These are phyloP conservation scores for Tolypocladium amazonense DNA, from an alignment of 2,329 filamentous ascomycete species.

Conservation along the genomic window DNA sequence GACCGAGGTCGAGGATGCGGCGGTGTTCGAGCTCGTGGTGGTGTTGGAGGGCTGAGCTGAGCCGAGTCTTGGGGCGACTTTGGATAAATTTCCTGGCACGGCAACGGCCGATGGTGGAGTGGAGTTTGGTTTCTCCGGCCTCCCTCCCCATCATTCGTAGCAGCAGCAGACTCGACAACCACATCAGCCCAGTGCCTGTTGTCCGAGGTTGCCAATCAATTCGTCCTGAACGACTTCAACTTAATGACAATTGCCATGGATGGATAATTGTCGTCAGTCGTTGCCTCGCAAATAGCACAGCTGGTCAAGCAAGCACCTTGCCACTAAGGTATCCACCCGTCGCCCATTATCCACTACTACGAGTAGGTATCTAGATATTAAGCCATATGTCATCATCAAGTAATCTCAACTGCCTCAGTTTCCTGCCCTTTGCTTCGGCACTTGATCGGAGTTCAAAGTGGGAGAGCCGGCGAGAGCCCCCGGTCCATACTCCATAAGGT, in stretches of 20 bases:
- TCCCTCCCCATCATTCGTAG: too few relatives aligned
- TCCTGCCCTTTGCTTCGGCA: background rate
- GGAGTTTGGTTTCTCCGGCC: conserved; percentile 1
- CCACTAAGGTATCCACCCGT: background rate
- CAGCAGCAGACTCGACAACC: background rate
- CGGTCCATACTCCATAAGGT: too few relatives aligned
- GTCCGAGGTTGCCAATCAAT: background rate
- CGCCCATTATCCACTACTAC: too few relatives aligned
- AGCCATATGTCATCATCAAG: background rate
- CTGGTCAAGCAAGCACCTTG: background rate
- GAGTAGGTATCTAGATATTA: too few relatives aligned
- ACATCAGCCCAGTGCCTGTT: background rate
- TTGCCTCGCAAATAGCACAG: background rate
- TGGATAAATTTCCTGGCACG: conserved; percentile 4
- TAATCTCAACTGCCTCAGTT: background rate
- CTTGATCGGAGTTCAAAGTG: background rate
- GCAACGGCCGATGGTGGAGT: background rate
- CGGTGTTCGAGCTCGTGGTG: background rate
- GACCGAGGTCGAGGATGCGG: background rate
- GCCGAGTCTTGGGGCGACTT: background rate
- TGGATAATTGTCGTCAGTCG: background rate
- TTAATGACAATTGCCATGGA: background rate
- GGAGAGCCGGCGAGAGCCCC: background rate
- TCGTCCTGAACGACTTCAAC: background rate
- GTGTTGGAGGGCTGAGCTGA: background rate